phyloP scores from a whole-genome alignment of 306 rosid species.

The Spatholobus suberectus region DNA sequence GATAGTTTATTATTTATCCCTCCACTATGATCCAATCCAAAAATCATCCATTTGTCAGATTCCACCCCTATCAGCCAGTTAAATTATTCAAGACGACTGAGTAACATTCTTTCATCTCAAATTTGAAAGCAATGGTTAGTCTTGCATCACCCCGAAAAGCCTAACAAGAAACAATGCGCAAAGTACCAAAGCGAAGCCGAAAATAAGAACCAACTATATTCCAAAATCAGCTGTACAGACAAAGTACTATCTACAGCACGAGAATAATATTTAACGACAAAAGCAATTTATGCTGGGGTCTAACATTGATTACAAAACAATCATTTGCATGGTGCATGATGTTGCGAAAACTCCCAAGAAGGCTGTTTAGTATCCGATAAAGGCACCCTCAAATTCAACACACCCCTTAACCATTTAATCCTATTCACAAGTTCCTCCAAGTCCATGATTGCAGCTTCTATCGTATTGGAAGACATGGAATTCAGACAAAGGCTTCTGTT shows the following conservation, averaged over 20 bases:
- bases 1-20: too few relatives aligned
- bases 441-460: constrained; percentile 72
- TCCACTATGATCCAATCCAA: too few relatives aligned
- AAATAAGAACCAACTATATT: background rate
- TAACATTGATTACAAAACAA: background rate
- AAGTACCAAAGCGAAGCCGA: background rate
- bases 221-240: background rate
- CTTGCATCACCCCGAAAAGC: background rate
- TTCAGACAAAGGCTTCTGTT: constrained; percentile 47
- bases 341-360: constrained; percentile 64
- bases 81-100: too few relatives aligned
- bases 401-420: constrained; percentile 71
- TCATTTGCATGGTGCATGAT: constrained; percentile 47
- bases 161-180: background rate
- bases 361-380: constrained; percentile 41
- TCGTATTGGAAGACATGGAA: constrained; percentile 53
- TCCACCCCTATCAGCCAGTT: too few relatives aligned
- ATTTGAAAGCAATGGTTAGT: too few relatives aligned
- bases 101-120: too few relatives aligned
- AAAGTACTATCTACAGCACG: background rate
- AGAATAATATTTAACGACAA: background rate
- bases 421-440: constrained; percentile 79
- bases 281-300: constrained; percentile 9
- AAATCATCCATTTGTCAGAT: too few relatives aligned
- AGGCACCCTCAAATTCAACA: constrained; percentile 57